A percentile compares a stretch with the other conserved stretches of the same genome.
Conservation (phyloP, 495 filamentous ascomycete genomes). For the Wilcoxina mikolae region DNA sequence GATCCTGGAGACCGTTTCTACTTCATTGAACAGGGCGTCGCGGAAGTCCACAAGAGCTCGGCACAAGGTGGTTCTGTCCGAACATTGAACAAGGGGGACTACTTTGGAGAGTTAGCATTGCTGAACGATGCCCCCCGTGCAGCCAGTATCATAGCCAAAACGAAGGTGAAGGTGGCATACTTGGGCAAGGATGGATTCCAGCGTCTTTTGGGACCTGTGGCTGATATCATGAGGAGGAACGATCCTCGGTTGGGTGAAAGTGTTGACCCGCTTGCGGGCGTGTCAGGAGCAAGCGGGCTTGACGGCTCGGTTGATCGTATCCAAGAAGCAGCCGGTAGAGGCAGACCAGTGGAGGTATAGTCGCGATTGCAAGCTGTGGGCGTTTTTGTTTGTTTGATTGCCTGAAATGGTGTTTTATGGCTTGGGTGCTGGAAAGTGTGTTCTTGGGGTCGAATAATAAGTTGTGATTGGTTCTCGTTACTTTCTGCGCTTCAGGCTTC, state of each 20-base stretch:
- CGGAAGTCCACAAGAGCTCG: conserved; percentile 63
- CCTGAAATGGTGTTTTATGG: conserved; percentile 6
- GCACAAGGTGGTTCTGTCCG: conserved; percentile 39
- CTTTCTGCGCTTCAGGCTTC: no score
- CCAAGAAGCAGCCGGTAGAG: conserved; percentile 23
- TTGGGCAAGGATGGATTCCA: conserved; percentile 91
- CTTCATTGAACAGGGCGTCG: conserved; percentile 76
- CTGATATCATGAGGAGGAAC: conserved; percentile 83
- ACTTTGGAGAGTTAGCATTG: conserved; percentile 89
- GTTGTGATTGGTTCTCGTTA: no score
- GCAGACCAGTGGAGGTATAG: conserved; percentile 25
- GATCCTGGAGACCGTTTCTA: conserved; percentile 88
- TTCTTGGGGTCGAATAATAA: neutral
- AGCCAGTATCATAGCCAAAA: conserved; percentile 70
- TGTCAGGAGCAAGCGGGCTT: conserved; percentile 10
- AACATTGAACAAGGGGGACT: conserved; percentile 76
- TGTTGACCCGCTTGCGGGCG: conserved; percentile 15
- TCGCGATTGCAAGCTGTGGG: conserved; percentile 2
- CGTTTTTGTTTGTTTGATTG: conserved; percentile 10
- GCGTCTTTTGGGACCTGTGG: conserved; percentile 79
- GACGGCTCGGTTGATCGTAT: conserved; percentile 17
- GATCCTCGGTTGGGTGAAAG: conserved; percentile 32
- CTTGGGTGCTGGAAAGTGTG: no score
- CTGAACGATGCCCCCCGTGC: conserved; percentile 86
- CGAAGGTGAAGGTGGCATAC: conserved; percentile 84